Conservation (phyloP, 305 asterid species). For the Fraxinus platypoda region DNA sequence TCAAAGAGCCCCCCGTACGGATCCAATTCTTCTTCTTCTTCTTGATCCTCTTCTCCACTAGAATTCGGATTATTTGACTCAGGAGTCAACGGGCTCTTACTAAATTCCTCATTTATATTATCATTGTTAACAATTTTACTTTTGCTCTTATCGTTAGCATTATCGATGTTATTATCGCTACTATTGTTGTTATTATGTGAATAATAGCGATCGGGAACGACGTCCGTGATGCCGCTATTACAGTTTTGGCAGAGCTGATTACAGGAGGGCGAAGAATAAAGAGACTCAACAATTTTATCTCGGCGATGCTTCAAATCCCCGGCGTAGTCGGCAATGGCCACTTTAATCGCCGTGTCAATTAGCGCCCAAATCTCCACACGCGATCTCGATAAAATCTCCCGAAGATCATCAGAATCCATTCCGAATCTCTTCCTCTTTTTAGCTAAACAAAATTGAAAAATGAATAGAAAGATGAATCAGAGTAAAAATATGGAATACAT, state of each 20-base stretch:
- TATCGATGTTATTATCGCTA: conserved; percentile 25
- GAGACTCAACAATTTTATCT: conserved; percentile 66
- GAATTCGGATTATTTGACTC: conserved; percentile 55
- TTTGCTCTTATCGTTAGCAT: conserved; percentile 15
- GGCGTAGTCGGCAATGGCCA: conserved; percentile 64
- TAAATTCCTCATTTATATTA: conserved; percentile 32
- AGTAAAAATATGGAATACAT: conserved; percentile 9
- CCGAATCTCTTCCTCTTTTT: not conserved
- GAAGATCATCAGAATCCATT: conserved; percentile 78
- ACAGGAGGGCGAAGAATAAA: conserved; percentile 44
- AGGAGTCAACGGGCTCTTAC: conserved; percentile 82
- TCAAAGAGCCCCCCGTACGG: conserved; percentile 71
- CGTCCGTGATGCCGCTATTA: conserved; percentile 32
- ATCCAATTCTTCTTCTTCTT: conserved; percentile 55
- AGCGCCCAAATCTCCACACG: conserved; percentile 68
- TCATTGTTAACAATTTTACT: conserved; percentile 19
- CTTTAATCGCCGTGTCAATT: conserved; percentile 75
- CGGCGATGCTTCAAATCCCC: conserved; percentile 71
- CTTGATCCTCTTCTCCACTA: conserved; percentile 38
- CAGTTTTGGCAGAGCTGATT: conserved; percentile 53
- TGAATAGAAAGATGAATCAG: not conserved
- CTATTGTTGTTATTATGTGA: conserved; percentile 9
- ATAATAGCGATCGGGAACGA: conserved; percentile 25
- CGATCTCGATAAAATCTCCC: conserved; percentile 62
- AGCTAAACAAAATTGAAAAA: not conserved